Evolutionary conservation across 306 rosid species (phyloP).

Genomic region (Malus fusca): DNA sequence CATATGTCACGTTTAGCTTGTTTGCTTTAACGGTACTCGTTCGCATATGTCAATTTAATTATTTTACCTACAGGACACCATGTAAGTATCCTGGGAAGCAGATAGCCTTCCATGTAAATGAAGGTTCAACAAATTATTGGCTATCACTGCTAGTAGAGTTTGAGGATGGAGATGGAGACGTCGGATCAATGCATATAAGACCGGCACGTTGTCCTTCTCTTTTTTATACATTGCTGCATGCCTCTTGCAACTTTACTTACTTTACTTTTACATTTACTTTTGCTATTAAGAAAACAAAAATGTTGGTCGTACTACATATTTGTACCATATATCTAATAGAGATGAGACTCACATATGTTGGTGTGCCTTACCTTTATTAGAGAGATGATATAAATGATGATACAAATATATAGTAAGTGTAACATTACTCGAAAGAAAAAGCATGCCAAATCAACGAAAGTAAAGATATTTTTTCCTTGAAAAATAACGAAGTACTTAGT

Average conservation of each 20-base stretch:
- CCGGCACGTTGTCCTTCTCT: conserved; percentile 34
- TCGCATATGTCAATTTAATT: neutral
- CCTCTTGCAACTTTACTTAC: neutral
- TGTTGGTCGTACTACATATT: no score
- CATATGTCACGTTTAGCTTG: neutral
- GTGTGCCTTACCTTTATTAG: no score
- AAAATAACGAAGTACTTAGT: neutral
- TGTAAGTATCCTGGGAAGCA: conserved; percentile 64
- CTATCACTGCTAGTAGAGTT: conserved; percentile 71
- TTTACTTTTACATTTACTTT: neutral
- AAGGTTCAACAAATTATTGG: conserved; percentile 84
- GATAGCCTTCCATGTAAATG: conserved; percentile 72
- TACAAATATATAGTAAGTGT: no score
- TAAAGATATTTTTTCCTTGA: neutral
- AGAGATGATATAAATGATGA: no score
- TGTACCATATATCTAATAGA: no score
- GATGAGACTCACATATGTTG: no score
- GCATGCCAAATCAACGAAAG: neutral
- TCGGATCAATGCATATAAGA: conserved; percentile 72
- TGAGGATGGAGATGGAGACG: conserved; percentile 86
- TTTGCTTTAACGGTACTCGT: neutral
- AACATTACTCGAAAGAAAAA: no score
- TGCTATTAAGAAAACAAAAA: no score
- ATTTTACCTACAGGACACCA: conserved; percentile 40
- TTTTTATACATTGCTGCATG: neutral